Evolutionary conservation across 495 filamentous ascomycete genomes (phyloP).

Genomic region (Neurospora sp.): DNA sequence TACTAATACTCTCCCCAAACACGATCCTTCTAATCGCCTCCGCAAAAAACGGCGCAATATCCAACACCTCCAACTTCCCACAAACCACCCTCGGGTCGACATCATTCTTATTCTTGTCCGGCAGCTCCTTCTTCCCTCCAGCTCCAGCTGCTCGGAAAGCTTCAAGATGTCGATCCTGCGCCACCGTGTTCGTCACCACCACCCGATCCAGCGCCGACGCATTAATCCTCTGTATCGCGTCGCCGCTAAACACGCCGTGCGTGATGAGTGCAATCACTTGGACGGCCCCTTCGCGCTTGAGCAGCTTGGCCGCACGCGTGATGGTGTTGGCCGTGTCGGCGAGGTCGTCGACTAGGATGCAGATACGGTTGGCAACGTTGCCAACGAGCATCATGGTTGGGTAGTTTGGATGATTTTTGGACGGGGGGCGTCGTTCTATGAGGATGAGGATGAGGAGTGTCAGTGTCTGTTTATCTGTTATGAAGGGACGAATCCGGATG

Average conservation of each 20-base stretch:
- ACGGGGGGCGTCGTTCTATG: constrained; percentile 78
- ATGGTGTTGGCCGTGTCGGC: constrained; percentile 96
- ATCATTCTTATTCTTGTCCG: not conserved
- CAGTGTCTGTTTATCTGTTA: not conserved
- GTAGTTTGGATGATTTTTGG: constrained; percentile 75
- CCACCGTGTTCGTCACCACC: constrained; percentile 88
- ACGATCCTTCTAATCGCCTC: constrained; percentile 96
- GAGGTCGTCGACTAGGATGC: constrained; percentile 89
- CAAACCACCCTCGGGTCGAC: not conserved
- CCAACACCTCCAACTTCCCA: constrained; percentile 63
- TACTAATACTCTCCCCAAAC: constrained; percentile 96
- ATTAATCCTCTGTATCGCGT: constrained; percentile 90
- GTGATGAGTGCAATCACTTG: constrained; percentile 85
- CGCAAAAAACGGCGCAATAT: constrained; percentile 86
- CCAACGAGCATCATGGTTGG: constrained; percentile 99
- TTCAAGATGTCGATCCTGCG: constrained; percentile 44
- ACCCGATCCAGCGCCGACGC: constrained; percentile 82
- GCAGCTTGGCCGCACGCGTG: constrained; percentile 88
- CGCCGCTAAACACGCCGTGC: constrained; percentile 87
- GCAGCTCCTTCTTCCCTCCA: constrained; percentile 53
- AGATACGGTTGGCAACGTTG: constrained; percentile 66
- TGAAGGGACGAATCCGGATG: not conserved
- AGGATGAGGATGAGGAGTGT: not conserved
- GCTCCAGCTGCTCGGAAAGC: constrained; percentile 49
- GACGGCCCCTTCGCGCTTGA: constrained; percentile 87